Evolutionary conservation across 441 rosid species (phyloP).

Genomic region (Populus trichocarpa): DNA sequence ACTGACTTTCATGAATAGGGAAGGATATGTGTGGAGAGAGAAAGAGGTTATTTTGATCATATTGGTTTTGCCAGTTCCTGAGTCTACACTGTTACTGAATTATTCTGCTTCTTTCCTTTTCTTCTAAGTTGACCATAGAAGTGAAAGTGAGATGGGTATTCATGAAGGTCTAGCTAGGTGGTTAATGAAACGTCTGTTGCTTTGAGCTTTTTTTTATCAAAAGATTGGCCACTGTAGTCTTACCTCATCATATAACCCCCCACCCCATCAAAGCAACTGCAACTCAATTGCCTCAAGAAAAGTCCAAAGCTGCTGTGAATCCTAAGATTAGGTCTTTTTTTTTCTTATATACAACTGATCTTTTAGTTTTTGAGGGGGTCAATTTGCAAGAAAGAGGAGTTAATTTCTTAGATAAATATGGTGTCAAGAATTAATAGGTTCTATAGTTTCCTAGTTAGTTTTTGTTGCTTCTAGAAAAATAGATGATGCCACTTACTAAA

Average conservation of each 20-base stretch:
- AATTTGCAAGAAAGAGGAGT: constrained; percentile 2
- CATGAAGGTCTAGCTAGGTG: constrained; percentile 3
- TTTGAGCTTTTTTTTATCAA: constrained; percentile 19
- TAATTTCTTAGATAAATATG: not conserved
- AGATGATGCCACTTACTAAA: constrained; percentile 16
- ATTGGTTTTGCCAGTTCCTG: constrained; percentile 18
- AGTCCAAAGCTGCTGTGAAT: not conserved
- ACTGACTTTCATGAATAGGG: constrained; percentile 18
- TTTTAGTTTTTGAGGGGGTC: not conserved
- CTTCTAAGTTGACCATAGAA: constrained; percentile 21
- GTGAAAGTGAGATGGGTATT: constrained; percentile 7
- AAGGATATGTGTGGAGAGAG: constrained; percentile 25
- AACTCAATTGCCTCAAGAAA: not conserved
- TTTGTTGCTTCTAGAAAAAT: constrained; percentile 24
- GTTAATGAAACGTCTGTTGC: constrained; percentile 21
- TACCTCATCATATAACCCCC: not conserved
- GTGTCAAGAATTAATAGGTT: constrained; percentile 15
- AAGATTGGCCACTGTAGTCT: constrained; percentile 3
- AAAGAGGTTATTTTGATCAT: constrained; percentile 13
- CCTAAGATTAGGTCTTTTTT: constrained; percentile 7
- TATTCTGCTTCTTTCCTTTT: constrained; percentile 12
- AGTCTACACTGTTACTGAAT: constrained; percentile 12
- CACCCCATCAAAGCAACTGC: not conserved
- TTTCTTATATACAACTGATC: not conserved
- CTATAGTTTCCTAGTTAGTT: constrained; percentile 5